A percentile compares a stretch with the other conserved stretches of the same genome.
Evolutionary conservation across 495 filamentous ascomycete species (phyloP).

Genomic region (Penicillium diatomitis): DNA sequence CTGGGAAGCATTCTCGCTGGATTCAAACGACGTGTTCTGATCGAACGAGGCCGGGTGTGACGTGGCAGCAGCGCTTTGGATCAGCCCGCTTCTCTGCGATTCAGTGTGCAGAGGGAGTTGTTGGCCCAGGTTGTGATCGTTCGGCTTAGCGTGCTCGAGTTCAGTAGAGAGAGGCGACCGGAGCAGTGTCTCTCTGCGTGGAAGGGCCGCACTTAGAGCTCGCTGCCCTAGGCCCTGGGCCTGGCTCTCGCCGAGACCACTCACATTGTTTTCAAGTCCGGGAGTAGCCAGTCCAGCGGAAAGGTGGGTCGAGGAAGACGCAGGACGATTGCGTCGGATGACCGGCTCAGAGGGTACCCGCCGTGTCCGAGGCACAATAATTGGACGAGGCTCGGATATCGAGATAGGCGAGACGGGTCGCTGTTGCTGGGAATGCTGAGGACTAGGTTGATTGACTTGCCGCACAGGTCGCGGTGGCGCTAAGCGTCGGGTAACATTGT

Average conservation of each 20-base stretch:
- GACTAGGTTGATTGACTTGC: constrained; percentile 19
- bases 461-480: constrained; percentile 16
- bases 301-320: constrained; percentile 19
- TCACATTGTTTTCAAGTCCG: constrained; percentile 31
- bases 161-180: constrained; percentile 34
- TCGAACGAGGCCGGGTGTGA: constrained; percentile 9
- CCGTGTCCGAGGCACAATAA: constrained; percentile 19
- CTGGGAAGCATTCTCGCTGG: constrained; percentile 15
- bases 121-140: neutral
- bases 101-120: constrained; percentile 4
- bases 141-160: constrained; percentile 9
- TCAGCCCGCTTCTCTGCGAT: constrained; percentile 4
- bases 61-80: constrained; percentile 4
- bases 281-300: constrained; percentile 35
- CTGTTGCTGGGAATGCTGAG: constrained; percentile 17
- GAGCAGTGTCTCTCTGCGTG: constrained; percentile 26
- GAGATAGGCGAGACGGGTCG: constrained; percentile 51
- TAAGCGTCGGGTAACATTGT: constrained; percentile 17
- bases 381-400: constrained; percentile 47
- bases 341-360: constrained; percentile 29
- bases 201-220: constrained; percentile 26
- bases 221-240: constrained; percentile 16
- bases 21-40: constrained; percentile 17
- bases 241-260: constrained; percentile 19
- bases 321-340: constrained; percentile 25